phyloP scores from a whole-genome alignment of 495 filamentous ascomycete species.

The Xylaria scruposa region DNA sequence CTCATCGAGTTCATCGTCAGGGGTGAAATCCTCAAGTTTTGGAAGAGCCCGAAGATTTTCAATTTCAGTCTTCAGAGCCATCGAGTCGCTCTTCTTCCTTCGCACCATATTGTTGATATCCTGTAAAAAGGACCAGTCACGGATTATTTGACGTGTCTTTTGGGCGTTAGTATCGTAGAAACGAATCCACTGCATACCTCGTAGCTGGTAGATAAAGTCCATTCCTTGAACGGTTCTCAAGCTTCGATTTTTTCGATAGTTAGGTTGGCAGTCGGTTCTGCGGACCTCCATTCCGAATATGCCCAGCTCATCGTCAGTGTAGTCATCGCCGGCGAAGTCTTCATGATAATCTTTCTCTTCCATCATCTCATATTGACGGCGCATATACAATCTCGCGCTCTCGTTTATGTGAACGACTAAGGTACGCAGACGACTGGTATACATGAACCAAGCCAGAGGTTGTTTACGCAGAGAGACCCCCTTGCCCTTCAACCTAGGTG shows the following conservation, averaged over 20 bases:
- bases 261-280: slow-evolving; percentile 44
- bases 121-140: slow-evolving; percentile 44
- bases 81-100: slow-evolving; percentile 25
- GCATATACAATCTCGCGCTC: slow-evolving; percentile 21
- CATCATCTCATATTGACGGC: slow-evolving; percentile 40
- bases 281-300: slow-evolving; percentile 28
- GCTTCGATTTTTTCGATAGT: slow-evolving; percentile 38
- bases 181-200: slow-evolving; percentile 44
- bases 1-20: slow-evolving; percentile 29
- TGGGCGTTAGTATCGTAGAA: slow-evolving; percentile 42
- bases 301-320: slow-evolving; percentile 3
- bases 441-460: slow-evolving; percentile 36
- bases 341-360: not conserved
- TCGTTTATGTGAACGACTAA: slow-evolving; percentile 48
- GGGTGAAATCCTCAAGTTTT: slow-evolving; percentile 30
- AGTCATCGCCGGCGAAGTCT: not conserved
- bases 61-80: slow-evolving; percentile 28
- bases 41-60: slow-evolving; percentile 37
- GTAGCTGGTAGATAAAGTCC: slow-evolving; percentile 46
- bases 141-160: slow-evolving; percentile 8
- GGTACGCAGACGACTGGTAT: slow-evolving; percentile 42
- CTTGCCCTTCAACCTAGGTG: slow-evolving; percentile 23
- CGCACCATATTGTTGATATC: slow-evolving; percentile 40
- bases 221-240: slow-evolving; percentile 48
- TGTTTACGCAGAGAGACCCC: slow-evolving; percentile 36